A percentile compares a stretch with the other conserved stretches of the same genome.
Conservation (phyloP, 345 rosid species). For the Camelina sativa region DNA sequence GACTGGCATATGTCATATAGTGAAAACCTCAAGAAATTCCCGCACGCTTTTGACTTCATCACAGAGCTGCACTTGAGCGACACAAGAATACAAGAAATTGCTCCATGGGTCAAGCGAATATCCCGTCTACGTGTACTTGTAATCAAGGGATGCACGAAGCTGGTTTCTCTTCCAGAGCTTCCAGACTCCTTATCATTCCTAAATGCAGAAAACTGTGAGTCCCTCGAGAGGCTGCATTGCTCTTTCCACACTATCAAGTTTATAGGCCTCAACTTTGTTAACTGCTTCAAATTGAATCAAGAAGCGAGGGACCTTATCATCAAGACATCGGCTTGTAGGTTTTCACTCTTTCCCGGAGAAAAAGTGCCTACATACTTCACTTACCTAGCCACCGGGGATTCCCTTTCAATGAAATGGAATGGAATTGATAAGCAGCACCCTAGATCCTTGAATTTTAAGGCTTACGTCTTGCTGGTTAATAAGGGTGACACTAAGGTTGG, state of each 20-base stretch:
- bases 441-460: neutral
- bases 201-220: neutral
- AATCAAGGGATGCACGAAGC: neutral
- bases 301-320: conserved; percentile 3
- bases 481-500: too few relatives aligned
- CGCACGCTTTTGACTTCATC: neutral
- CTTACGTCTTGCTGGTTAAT: neutral
- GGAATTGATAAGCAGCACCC: neutral
- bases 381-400: neutral
- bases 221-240: neutral
- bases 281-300: conserved; percentile 1
- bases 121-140: neutral
- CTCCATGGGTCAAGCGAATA: neutral
- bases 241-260: neutral
- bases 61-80: neutral
- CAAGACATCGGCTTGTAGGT: neutral
- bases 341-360: neutral
- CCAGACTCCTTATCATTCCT: neutral
- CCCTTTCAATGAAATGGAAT: neutral
- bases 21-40: neutral
- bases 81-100: neutral
- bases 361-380: conserved; percentile 11
- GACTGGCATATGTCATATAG: neutral
- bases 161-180: neutral
- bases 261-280: neutral